Evolutionary conservation across 169 alveolate species (phyloP), one percentile per base, ranked within the genome.

Genomic region (Plasmodium blacklocki): DNA sequence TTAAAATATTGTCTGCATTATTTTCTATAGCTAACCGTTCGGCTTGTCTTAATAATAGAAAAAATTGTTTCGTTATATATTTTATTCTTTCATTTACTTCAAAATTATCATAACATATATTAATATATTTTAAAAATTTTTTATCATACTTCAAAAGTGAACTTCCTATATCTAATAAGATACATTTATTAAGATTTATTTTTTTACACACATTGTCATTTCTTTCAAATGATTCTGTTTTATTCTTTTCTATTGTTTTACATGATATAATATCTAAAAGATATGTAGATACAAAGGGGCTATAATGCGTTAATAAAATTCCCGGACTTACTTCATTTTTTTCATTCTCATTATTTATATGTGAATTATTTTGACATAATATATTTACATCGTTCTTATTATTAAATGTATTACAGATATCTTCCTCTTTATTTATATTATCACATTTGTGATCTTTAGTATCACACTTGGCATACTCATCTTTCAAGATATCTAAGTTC

Each of bases 271-370:
- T 47, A n/a, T 80, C 90, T 5, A 80, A 43, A 71, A 97, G 58
- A 88, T 94, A 97, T 26, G 98, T 95, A 47, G 97, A 97, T 43
- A 95, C 94, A 18, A 95, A 86, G 0, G 99, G 98, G 11, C 99
- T 96, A 85, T 97, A 98, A 88, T 98, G 99, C 14, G 97, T 95
- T 45, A 97, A 73, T n/a, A 95, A 88, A 50, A 95, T 88, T 7
- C 99, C 99, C 0, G 99, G 99, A 7, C 90, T 52, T 11, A 80
- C 83, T 71, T 80, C 83, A 21, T 21, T 62, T 49, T 67, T 59
- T 14, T 15, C 8, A 15, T 14, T 21, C 26, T 18, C 1, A 15
- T 14, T 3, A 2, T 18, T 60, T 7, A n/a, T 12, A 50, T 14
- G 23, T 19, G 49, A 6, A 23, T 32, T 63, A 32, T 62, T 26